A percentile compares a stretch with the other conserved stretches of the same genome.
These are phyloP conservation scores for Syzygium grande DNA, from an alignment of 345 rosid genomes.

Conservation along the genomic window DNA sequence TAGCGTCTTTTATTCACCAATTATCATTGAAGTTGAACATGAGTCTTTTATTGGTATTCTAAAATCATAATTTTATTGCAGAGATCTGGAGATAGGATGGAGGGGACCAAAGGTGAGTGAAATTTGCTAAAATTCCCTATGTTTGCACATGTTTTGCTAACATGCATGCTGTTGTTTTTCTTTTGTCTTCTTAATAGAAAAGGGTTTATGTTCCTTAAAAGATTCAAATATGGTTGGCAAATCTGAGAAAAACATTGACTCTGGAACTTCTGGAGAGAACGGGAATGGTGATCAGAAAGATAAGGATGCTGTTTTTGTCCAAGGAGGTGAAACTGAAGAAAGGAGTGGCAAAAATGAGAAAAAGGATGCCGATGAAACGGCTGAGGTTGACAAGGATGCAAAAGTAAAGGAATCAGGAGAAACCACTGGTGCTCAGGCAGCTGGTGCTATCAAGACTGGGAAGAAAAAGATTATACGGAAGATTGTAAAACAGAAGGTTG, in stretches of 20 bases:
- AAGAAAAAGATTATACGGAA: conserved; percentile 75
- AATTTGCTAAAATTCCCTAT: neutral
- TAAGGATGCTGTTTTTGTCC: neutral
- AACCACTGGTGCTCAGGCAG: conserved; percentile 23
- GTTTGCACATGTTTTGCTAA: neutral
- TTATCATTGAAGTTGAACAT: neutral
- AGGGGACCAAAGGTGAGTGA: conserved; percentile 44
- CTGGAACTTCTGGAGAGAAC: conserved; percentile 19
- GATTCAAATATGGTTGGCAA: conserved; percentile 21
- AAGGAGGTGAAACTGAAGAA: conserved; percentile 25
- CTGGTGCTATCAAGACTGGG: conserved; percentile 39
- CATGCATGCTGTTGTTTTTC: neutral
- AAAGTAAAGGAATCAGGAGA: conserved; percentile 33
- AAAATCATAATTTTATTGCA: conserved; percentile 14
- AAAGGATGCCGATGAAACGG: conserved; percentile 16
- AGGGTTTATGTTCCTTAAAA: conserved; percentile 25
- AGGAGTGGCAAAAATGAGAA: conserved; percentile 22
- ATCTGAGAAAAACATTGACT: conserved; percentile 23
- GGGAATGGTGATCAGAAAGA: conserved; percentile 26
- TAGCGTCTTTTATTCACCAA: neutral
- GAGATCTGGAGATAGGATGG: conserved; percentile 47
- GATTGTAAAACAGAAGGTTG: conserved; percentile 57
- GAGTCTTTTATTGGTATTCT: neutral
- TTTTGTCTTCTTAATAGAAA: conserved; percentile 13
- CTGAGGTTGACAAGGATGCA: conserved; percentile 19